Conservation (phyloP, 139 green algal species). For the Gonium pectorale region DNA sequence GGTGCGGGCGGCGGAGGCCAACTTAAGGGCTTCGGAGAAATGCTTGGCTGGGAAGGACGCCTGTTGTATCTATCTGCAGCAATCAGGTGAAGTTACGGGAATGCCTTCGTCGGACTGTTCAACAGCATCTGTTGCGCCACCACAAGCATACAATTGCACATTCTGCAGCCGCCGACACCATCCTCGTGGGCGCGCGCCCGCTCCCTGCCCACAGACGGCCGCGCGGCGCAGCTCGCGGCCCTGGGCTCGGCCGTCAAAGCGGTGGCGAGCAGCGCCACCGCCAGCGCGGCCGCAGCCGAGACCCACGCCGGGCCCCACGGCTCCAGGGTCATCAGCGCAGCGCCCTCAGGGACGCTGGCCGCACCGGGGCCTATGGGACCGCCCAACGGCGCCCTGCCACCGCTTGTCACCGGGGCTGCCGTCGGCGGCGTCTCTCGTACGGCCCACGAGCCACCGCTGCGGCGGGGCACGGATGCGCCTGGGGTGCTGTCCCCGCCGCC, state of each 20-base stretch:
- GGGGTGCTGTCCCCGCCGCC: conserved; percentile 2
- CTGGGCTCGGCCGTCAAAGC: neutral
- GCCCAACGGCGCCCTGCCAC: neutral
- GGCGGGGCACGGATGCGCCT: neutral
- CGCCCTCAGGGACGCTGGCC: neutral
- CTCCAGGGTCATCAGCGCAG: neutral
- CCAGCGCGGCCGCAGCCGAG: neutral
- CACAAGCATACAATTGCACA: no score
- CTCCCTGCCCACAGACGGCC: conserved; percentile 23
- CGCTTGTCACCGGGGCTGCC: neutral
- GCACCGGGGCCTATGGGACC: neutral
- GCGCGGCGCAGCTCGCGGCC: neutral
- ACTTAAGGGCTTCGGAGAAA: no score
- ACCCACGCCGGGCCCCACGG: neutral
- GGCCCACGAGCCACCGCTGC: neutral
- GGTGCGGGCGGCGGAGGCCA: no score
- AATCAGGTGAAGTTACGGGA: no score
- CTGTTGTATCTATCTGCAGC: no score
- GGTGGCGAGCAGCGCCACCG: neutral
- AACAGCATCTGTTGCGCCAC: no score
- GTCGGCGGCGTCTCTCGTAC: neutral
- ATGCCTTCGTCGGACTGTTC: no score
- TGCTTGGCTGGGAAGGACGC: no score
- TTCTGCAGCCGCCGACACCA: no score
- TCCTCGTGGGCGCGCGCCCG: no score